A percentile compares a stretch with the other conserved stretches of the same genome.
Evolutionary conservation across 2,329 filamentous ascomycete genomes (phyloP).

Genomic region (Calonectria naviculata): DNA sequence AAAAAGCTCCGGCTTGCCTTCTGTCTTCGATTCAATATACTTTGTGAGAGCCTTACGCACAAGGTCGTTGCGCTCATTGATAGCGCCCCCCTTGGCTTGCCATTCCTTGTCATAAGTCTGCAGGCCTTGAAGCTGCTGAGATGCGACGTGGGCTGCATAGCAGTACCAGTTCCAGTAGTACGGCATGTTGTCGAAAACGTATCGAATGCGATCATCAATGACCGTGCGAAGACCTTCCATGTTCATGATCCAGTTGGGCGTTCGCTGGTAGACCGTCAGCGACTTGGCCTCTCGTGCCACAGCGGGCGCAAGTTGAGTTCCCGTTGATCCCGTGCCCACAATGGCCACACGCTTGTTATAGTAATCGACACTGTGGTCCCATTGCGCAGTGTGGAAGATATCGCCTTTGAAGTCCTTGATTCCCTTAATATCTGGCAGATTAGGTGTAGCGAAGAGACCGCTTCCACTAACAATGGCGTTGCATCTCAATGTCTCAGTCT

Average conservation of each 20-base stretch:
- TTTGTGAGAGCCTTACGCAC: slow-evolving; percentile 2
- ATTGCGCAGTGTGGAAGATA: slow-evolving; percentile 14
- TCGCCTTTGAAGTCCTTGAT: slow-evolving; percentile 3
- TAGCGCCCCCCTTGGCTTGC: slow-evolving; percentile 15
- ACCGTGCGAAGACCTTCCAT: background rate
- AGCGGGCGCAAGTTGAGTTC: slow-evolving; percentile 3
- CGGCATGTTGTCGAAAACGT: slow-evolving; percentile 17
- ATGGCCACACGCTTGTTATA: slow-evolving; percentile 9
- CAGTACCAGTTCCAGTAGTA: slow-evolving; percentile 26
- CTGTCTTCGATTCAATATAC: slow-evolving; percentile 16
- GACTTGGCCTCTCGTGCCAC: slow-evolving; percentile 12
- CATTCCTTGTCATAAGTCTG: slow-evolving; percentile 9
- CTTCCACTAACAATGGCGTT: slow-evolving; percentile 15
- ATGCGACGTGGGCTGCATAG: slow-evolving; percentile 15
- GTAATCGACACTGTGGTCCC: slow-evolving; percentile 13
- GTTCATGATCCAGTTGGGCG: slow-evolving; percentile 23
- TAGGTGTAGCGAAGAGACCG: slow-evolving; percentile 18
- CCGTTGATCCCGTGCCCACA: slow-evolving; percentile 15
- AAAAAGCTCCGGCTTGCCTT: slow-evolving; percentile 5
- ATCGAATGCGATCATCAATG: slow-evolving; percentile 7
- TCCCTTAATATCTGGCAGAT: slow-evolving; percentile 7
- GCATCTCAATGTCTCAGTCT: background rate
- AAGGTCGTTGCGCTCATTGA: slow-evolving; percentile 19
- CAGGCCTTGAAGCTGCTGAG: slow-evolving; percentile 17
- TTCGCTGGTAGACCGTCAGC: slow-evolving; percentile 16